Conservation (phyloP, 106 monocot genomes). For the Acorus calamus region DNA sequence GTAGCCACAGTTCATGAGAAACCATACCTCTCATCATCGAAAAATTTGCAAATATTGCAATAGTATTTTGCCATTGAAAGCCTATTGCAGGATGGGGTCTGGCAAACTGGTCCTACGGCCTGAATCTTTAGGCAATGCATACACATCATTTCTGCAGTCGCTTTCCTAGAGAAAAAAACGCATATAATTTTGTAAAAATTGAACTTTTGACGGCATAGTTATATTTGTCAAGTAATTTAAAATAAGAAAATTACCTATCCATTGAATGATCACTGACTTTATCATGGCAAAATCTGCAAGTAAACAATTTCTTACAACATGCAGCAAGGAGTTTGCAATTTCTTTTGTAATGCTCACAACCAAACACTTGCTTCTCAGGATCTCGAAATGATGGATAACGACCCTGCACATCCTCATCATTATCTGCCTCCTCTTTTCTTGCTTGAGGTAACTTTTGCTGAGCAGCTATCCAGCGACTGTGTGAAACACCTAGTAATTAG, state of each 20-base stretch:
- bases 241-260: conserved; percentile 65
- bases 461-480: conserved; percentile 95
- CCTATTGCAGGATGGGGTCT: conserved; percentile 65
- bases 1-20: neutral
- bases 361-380: conserved; percentile 64
- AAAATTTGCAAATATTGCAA: conserved; percentile 98
- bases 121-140: conserved; percentile 87
- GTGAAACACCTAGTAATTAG: conserved; percentile 1
- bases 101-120: conserved; percentile 63
- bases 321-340: conserved; percentile 91
- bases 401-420: conserved; percentile 35
- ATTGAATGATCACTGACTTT: conserved; percentile 96
- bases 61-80: conserved; percentile 92
- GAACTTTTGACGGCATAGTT: neutral
- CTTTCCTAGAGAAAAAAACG: conserved; percentile 50
- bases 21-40: conserved; percentile 96
- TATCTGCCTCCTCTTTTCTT: conserved; percentile 19
- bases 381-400: conserved; percentile 79
- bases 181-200: neutral
- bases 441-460: conserved; percentile 78
- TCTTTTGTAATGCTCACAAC: conserved; percentile 97
- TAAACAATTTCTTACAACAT: conserved; percentile 91
- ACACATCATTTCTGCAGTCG: conserved; percentile 95
- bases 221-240: neutral
- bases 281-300: conserved; percentile 98